These are phyloP conservation scores for Annulohypoxylon stygium DNA, from an alignment of 495 filamentous ascomycete species.

Conservation along the genomic window DNA sequence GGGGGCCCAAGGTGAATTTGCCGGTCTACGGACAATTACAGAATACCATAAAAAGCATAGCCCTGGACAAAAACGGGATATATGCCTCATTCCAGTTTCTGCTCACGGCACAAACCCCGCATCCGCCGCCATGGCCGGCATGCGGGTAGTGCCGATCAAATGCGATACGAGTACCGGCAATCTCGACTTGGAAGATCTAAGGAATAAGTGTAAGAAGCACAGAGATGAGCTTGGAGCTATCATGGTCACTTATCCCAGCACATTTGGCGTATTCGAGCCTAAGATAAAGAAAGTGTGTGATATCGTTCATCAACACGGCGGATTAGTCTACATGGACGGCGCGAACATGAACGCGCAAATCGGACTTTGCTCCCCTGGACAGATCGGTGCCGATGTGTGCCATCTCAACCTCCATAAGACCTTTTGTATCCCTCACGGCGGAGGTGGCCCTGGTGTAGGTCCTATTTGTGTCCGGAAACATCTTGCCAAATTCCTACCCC, in stretches of 20 bases:
- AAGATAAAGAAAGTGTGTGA: conserved; percentile 87
- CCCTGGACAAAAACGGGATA: conserved; percentile 75
- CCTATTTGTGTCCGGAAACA: conserved; percentile 93
- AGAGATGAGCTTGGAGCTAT: conserved; percentile 89
- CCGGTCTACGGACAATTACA: conserved; percentile 92
- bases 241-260: conserved; percentile 99
- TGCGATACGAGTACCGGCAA: conserved; percentile 91
- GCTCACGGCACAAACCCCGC: conserved; percentile 98
- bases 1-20: conserved; percentile 96
- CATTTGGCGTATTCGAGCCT: conserved; percentile 96
- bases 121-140: conserved; percentile 96
- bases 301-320: conserved; percentile 88
- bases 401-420: conserved; percentile 99
- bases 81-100: conserved; percentile 96
- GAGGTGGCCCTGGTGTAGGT: conserved; percentile 94
- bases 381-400: conserved; percentile 98
- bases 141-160: conserved; percentile 95
- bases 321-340: conserved; percentile 99
- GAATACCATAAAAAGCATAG: conserved; percentile 80
- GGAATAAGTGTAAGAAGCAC: conserved; percentile 89
- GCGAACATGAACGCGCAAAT: conserved; percentile 99
- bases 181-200: conserved; percentile 87
- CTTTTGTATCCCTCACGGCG: conserved; percentile 98
- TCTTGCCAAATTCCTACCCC: conserved; percentile 81
- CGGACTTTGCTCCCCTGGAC: conserved; percentile 94